Base-by-base conservation (phyloP, 768 basidiomycete species). In the Amanita muscaria region DNA sequence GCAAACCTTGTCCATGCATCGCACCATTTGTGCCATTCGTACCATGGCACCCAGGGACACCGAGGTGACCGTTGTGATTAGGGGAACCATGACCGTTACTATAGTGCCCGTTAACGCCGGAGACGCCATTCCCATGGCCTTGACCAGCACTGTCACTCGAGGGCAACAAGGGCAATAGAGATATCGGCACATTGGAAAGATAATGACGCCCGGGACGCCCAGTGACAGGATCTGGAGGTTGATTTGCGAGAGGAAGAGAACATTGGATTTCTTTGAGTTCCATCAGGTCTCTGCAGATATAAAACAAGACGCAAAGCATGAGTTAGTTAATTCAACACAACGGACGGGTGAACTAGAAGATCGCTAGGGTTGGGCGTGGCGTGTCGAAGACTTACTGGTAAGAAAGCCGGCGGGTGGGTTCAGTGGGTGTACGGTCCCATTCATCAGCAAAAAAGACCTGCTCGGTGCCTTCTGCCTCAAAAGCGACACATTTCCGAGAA, bases 361-460 rank as follows among this genome's bases (percentile, higher is more conserved):
- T 19, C 38, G 11, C 41, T 7, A 33, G 37, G 33, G n/a, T 24
- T 30, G 22, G 14, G 19, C 50, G 41, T 45, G 45, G 49, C 44
- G 48, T 47, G 47, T 38, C 7, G 35, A 16, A 31, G 11, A 74
- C 81, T 72, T 57, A 86, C 82, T 79, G 71, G 56, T 84, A 87
- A 2, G 76, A 71, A 51, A 87, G 62, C 48, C 69, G 72, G 24
- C 69, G 68, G 5, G 80, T 72, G 19, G 81, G 77, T 31, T 83
- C 79, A 2, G 72, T 70, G 2, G 85, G 84, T 1, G 81, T 83
- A 12, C 85, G 71, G 58, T 88, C 85, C 85, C 85, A 87, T 45
- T 83, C 82, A 57, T 88, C 85, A 3, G 81, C 85, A 23, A 69
- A 59, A 55, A 73, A 72, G 8, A 87, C 65, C 56, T 83, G 70